Percentiles rank a stretch among this genome's conserved stretches.
phyloP scores from a whole-genome alignment of 2,329 filamentous ascomycete genomes.

The Colletotrichum cordylinicola region DNA sequence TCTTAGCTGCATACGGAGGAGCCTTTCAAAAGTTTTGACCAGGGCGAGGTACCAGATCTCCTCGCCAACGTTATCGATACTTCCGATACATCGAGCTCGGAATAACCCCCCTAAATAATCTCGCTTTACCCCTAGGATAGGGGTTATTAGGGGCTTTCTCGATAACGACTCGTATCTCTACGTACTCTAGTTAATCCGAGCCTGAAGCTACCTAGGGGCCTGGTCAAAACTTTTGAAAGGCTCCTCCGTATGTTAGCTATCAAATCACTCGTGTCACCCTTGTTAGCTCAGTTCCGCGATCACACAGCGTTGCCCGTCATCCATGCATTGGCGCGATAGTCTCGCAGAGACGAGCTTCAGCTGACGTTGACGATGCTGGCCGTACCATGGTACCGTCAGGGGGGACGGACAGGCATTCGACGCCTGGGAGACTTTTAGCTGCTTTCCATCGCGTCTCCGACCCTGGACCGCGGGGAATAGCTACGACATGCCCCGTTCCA shows the following conservation, averaged over 20 bases:
- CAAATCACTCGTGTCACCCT: neutral
- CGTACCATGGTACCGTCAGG: neutral
- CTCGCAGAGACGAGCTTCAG: neutral
- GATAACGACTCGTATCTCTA: neutral
- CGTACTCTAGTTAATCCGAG: neutral
- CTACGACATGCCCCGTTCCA: neutral
- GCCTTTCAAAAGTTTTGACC: neutral
- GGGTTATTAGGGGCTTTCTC: neutral
- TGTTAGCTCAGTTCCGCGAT: neutral
- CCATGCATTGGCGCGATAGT: neutral
- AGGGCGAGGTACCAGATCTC: neutral
- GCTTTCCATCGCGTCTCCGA: neutral
- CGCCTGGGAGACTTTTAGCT: neutral
- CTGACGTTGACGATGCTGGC: neutral
- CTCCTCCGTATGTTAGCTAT: neutral
- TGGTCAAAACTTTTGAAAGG: neutral
- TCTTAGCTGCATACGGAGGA: neutral
- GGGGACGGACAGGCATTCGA: neutral
- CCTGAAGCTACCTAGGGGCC: neutral
- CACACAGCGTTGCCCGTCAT: neutral
- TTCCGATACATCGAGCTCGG: neutral
- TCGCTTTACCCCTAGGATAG: neutral
- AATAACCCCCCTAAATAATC: neutral
- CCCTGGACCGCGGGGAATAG: conserved; percentile 6
- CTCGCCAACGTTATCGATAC: neutral